Base-by-base conservation (phyloP, 495 filamentous ascomycete genomes). In the Geoglossum glabrum region DNA sequence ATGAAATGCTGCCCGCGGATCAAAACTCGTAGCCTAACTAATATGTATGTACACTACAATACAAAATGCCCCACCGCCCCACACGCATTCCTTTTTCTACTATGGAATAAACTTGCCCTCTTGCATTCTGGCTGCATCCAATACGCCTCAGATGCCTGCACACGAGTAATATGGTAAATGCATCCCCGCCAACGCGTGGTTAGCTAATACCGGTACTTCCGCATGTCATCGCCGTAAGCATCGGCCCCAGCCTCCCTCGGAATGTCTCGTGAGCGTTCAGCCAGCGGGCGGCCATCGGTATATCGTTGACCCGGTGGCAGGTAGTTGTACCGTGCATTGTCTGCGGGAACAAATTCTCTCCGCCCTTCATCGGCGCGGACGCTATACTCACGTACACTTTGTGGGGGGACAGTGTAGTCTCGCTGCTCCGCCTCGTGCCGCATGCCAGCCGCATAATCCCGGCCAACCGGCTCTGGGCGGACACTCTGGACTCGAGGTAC, bases 401-500 rank as follows among this genome's bases (percentile, higher is more conserved):
- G 56, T 21, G 56, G 31, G 31, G 54, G 23, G 1, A 33, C 25
- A 13, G n/a, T 19, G 17, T 13, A 31, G 17, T 56, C 27, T 23
- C 31, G 27, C 30, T 31, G 27, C 25, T 52, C 54, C 23, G 27
- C 33, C 6, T 45, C 54, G 7, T 52, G 56, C 11, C 30, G 27
- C 40, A 25, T 15, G 7, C 38, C 36, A n/a, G 26, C 30, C 27
- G 56, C 25, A 26, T 46, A 58, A 19, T 46, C 56, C 23, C 54
- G 31, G n/a, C 38, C 31, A 45, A 38, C 38, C 17, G 38, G 38
- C n/a, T 58, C 56, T 1, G 56, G 56, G 3, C 43, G 56, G 19
- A 58, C 56, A 21, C 56, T 58, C 43, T 58, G 56, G 30, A 49
- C 23, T 58, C 56, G 33, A 21, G 56, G 43, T n/a, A 33, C 56